Conservation (phyloP, 805 yeast genomes). For the Pichia sporocuriosa region DNA sequence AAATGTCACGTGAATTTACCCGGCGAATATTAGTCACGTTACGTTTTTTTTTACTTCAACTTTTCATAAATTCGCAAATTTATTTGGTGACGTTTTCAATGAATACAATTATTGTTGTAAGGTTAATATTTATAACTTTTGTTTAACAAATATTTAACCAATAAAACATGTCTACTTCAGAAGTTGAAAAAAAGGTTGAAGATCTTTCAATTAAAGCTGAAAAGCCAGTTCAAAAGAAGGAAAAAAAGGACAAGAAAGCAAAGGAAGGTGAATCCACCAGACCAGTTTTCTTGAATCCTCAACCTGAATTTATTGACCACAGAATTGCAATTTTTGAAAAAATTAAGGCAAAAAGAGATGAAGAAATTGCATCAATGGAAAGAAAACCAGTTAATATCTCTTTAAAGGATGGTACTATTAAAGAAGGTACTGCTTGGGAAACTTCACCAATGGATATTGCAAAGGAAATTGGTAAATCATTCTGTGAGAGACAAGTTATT, state of each 20-base stretch:
- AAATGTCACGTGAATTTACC: no score
- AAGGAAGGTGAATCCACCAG: constrained; percentile 32
- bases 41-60: no score
- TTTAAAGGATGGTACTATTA: constrained; percentile 76
- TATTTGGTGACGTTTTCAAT: no score
- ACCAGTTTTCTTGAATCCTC: constrained; percentile 54
- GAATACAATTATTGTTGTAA: no score
- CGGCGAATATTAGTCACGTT: no score
- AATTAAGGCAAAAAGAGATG: constrained; percentile 72
- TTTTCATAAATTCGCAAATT: no score
- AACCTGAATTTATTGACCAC: constrained; percentile 76
- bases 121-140: no score
- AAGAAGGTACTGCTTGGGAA: constrained; percentile 80
- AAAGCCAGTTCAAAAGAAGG: constrained; percentile 9
- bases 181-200: constrained; percentile 43
- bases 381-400: constrained; percentile 63
- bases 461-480: constrained; percentile 73
- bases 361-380: constrained; percentile 54
- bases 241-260: constrained; percentile 25
- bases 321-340: constrained; percentile 76
- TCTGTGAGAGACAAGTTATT: constrained; percentile 83
- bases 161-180: constrained; percentile 29
- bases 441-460: constrained; percentile 89
- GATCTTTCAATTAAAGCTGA: constrained; percentile 31
- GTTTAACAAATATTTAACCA: no score